Evolutionary conservation across 2,329 filamentous ascomycete species (phyloP).

Genomic region (Raffaelea arxii): DNA sequence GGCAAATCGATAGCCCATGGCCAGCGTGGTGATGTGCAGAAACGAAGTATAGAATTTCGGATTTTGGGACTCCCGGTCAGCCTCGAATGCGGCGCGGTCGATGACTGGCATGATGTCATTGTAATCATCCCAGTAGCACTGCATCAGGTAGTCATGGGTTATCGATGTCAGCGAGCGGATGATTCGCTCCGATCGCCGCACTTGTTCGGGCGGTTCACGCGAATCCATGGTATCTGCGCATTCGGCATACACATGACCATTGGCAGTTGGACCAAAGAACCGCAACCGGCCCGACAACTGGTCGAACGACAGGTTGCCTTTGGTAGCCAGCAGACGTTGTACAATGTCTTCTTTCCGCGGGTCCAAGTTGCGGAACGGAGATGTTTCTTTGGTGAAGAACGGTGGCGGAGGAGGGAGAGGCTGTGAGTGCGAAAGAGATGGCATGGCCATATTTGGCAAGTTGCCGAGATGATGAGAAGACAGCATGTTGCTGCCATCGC

Average conservation of each 20-base stretch:
- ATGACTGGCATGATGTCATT: conserved; percentile 39
- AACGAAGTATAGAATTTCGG: conserved; percentile 42
- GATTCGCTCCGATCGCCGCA: conserved; percentile 34
- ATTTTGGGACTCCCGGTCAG: conserved; percentile 32
- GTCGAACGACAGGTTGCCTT: conserved; percentile 40
- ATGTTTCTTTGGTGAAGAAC: conserved; percentile 18
- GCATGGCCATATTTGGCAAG: too few species aligned
- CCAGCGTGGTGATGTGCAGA: conserved; percentile 40
- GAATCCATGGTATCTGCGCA: conserved; percentile 23
- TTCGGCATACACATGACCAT: conserved; percentile 40
- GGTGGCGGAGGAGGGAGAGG: too few species aligned
- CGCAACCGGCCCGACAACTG: conserved; percentile 38
- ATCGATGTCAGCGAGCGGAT: conserved; percentile 33
- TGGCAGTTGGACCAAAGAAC: conserved; percentile 44
- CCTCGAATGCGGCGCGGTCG: conserved; percentile 38
- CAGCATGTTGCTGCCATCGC: background rate
- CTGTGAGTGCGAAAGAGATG: background rate
- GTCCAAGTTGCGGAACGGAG: conserved; percentile 25
- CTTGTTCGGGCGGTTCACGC: conserved; percentile 33
- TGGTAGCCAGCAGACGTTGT: conserved; percentile 36
- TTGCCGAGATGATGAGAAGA: too few species aligned
- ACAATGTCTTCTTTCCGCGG: conserved; percentile 37
- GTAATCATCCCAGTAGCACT: conserved; percentile 41
- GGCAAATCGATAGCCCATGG: conserved; percentile 41
- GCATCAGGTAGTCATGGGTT: conserved; percentile 43